Evolutionary conservation across 208 protist genomes (phyloP), one percentile per base, ranked within the genome.

Genomic region (Acanthamoeba royreba): DNA sequence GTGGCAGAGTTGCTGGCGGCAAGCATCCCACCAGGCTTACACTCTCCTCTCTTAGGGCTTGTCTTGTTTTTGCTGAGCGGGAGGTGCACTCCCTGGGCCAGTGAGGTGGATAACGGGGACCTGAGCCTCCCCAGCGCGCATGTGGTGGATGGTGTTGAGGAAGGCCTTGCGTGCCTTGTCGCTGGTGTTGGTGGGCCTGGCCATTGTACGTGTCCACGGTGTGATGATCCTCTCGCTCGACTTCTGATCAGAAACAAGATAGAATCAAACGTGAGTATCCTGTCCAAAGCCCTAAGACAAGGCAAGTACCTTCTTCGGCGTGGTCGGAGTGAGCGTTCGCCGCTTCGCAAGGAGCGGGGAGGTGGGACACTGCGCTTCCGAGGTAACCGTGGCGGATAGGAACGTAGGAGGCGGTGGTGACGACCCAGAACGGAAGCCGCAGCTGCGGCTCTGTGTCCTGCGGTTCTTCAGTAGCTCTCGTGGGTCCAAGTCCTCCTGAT

Each of bases 131-230:
- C n/a, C n/a, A n/a, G n/a, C n/a, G n/a, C n/a, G n/a, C 72, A 83
- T 83, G 42, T 83, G 72, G 42, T 46, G 11, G 38, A 83, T 83
- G 72, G 72, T 83, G 72, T 83, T 83, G 38, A 83, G 72, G 72
- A 83, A 83, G 43, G 72, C 72, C 72, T 83, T 83, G 42, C 72
- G 72, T 8, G 72, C 53, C 72, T n/a, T 31, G 43, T 47, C 42
- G 42, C 72, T 45, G 8, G 72, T 53, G 43, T 47, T 28, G 42
- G 43, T 45, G 8, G 72, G 31, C n/a, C 38, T 46, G 42, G 43
- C 72, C 19, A 53, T 83, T 13, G 72, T 83, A n/a, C 72, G 72
- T n/a, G 72, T 83, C 72, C 72, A 83, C 19, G 35, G 8, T 40
- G 40, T 79, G 38, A n/a, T 45, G 25, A 83, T 28, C 72, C 53